phyloP scores from a whole-genome alignment of 257 asterid genomes.

The Verbascum thapsus region DNA sequence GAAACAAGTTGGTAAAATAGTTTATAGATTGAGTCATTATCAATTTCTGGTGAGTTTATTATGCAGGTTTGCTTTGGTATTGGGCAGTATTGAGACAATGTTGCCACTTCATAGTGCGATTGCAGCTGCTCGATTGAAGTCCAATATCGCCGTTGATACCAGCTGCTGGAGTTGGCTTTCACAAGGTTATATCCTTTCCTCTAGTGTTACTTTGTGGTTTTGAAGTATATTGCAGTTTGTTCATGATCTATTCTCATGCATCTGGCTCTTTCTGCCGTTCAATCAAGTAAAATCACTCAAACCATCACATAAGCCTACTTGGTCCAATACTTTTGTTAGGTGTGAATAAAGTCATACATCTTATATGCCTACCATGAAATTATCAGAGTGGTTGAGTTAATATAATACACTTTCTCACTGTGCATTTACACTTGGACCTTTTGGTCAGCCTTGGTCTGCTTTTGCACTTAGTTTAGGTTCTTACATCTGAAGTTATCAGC shows the following conservation, averaged over 20 bases:
- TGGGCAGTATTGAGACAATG: slow-evolving; percentile 52
- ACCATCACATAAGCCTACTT: neutral
- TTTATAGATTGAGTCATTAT: neutral
- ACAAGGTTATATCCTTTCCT: slow-evolving; percentile 40
- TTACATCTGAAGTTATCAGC: too few relatives aligned
- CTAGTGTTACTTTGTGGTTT: slow-evolving; percentile 11
- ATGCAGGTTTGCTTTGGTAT: slow-evolving; percentile 43
- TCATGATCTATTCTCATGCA: neutral
- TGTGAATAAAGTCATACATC: neutral
- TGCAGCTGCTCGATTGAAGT: slow-evolving; percentile 62
- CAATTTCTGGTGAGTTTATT: neutral
- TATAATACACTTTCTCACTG: neutral
- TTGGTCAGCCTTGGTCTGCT: too few relatives aligned
- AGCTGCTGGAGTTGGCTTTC: slow-evolving; percentile 63
- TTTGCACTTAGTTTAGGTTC: too few relatives aligned
- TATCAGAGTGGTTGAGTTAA: neutral
- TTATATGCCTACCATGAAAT: neutral
- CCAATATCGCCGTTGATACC: slow-evolving; percentile 54
- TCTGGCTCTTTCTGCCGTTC: neutral
- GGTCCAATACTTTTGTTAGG: slow-evolving; percentile 4
- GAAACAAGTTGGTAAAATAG: neutral
- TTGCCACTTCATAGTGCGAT: slow-evolving; percentile 58
- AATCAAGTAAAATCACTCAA: neutral
- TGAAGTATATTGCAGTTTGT: neutral
- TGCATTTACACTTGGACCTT: too few relatives aligned